These are phyloP conservation scores for Globisporangium spiculum DNA, from an alignment of 352 stramenopile species.

Conservation along the genomic window DNA sequence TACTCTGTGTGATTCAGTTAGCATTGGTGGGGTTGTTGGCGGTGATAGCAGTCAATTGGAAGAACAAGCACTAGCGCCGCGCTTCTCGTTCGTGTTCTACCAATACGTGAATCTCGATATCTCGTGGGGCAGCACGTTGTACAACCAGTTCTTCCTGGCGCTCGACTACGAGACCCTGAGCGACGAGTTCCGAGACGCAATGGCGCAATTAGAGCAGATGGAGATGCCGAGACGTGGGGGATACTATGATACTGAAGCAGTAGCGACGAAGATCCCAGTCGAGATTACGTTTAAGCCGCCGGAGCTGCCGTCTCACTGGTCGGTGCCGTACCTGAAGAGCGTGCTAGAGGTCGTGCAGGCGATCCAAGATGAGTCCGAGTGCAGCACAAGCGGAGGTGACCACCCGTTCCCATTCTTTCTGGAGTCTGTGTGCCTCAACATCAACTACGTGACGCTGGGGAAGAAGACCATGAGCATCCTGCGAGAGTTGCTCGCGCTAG, in stretches of 20 bases:
- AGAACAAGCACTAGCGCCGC: background rate
- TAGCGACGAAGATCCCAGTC: slow-evolving; percentile 7
- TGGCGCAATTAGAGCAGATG: background rate
- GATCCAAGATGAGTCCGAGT: slow-evolving; percentile 14
- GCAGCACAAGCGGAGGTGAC: slow-evolving; percentile 10
- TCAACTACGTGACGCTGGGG: slow-evolving; percentile 11
- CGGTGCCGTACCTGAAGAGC: slow-evolving; percentile 16
- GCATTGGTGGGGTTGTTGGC: background rate
- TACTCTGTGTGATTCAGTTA: background rate
- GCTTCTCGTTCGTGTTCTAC: slow-evolving; percentile 15
- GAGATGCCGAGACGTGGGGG: background rate
- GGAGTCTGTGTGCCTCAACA: slow-evolving; percentile 8
- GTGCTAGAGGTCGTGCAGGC: slow-evolving; percentile 18
- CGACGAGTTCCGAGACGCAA: slow-evolving; percentile 12
- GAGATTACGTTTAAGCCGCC: slow-evolving; percentile 16
- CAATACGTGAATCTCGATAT: slow-evolving; percentile 19
- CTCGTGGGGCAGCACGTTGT: slow-evolving; percentile 18
- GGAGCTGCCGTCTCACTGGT: slow-evolving; percentile 15
- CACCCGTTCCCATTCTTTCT: slow-evolving; percentile 14
- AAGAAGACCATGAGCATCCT: slow-evolving; percentile 9
- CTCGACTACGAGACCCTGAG: slow-evolving; percentile 10
- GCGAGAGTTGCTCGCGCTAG: slow-evolving; percentile 9
- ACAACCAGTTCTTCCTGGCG: slow-evolving; percentile 21
- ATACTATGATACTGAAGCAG: too few species aligned
- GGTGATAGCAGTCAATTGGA: background rate